A percentile compares a stretch with the other conserved stretches of the same genome.
phyloP scores from a whole-genome alignment of 208 protist genomes.

The Acanthamoeba lenticulata region DNA sequence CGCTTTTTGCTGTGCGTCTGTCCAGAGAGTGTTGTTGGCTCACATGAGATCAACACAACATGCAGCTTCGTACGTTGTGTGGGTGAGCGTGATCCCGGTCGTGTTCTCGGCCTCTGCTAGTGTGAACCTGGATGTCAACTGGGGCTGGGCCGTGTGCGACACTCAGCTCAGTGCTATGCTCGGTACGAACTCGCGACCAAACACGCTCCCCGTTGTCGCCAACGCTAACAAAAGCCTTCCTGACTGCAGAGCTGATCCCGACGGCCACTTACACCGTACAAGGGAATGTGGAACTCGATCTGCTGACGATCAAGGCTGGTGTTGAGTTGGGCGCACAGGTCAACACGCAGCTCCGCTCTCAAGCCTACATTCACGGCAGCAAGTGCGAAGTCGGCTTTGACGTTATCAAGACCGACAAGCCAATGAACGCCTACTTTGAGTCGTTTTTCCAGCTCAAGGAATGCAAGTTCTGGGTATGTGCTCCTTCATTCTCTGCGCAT shows the following conservation, averaged over 20 bases:
- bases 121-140: constrained; percentile 64
- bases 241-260: constrained; percentile 73
- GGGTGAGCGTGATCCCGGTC: constrained; percentile 73
- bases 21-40: neutral
- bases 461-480: constrained; percentile 57
- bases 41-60: neutral
- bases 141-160: constrained; percentile 78
- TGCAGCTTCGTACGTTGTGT: constrained; percentile 72
- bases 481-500: neutral
- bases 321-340: constrained; percentile 67
- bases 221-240: too few species aligned
- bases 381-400: constrained; percentile 73
- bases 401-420: constrained; percentile 47
- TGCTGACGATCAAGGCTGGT: constrained; percentile 73
- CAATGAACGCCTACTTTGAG: constrained; percentile 70
- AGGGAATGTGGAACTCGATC: constrained; percentile 70
- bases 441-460: constrained; percentile 68
- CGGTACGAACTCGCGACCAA: too few species aligned
- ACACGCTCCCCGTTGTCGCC: too few species aligned
- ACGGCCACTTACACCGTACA: constrained; percentile 4
- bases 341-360: constrained; percentile 68
- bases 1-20: neutral
- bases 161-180: constrained; percentile 49
- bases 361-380: constrained; percentile 74
- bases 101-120: constrained; percentile 65